Evolutionary conservation across 2,329 filamentous ascomycete genomes (phyloP), one percentile per base, ranked within the genome.

Genomic region (Beauveria sp.): DNA sequence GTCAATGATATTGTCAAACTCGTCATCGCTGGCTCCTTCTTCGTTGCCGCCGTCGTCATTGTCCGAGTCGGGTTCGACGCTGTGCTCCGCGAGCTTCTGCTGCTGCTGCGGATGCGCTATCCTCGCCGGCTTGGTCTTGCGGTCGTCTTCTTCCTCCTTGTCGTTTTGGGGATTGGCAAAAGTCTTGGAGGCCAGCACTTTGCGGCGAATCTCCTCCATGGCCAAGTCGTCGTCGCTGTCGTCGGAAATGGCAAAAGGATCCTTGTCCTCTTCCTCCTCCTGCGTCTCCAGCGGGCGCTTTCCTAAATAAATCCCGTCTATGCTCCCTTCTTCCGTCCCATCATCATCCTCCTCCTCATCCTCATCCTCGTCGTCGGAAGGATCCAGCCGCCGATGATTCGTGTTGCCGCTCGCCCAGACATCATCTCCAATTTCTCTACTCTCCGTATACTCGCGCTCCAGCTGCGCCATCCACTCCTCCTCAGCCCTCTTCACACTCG

Each of bases 1-100:
- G 67, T 93, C 86, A 70, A 97, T 96, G 73, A 99, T 96, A 66
- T 88, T 88, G 70, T 98, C 93, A 70, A 98, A 96, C 55, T 91
- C 88, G 52, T 89, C 89, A 59, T 95, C 88, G 18, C 86, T 83
- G 1, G 80, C 85, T 10, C 78, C 81, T 5, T 68, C 73, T 6
- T 66, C 72, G 22, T 76, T 72, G 30, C 5, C 30, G 30, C 30
- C 30, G 10, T 34, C 30, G 34, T 77, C 82, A 61, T 88, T 84
- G 64, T 91, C 89, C 3, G 87, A 90, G 63, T 89, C 89, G 1
- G 89, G 86, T 69, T 89, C 85, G 3, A 83, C 83, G 58, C 90
- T 86, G 55, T 90, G 88, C 1, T 82, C 79, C 40, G 80, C 79
- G 60, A 80, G 72, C 28, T 68, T 72, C 62, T 84, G 73, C 62